phyloP scores from a whole-genome alignment of 2,329 filamentous ascomycete species.

The Cryphonectria carpinicola region DNA sequence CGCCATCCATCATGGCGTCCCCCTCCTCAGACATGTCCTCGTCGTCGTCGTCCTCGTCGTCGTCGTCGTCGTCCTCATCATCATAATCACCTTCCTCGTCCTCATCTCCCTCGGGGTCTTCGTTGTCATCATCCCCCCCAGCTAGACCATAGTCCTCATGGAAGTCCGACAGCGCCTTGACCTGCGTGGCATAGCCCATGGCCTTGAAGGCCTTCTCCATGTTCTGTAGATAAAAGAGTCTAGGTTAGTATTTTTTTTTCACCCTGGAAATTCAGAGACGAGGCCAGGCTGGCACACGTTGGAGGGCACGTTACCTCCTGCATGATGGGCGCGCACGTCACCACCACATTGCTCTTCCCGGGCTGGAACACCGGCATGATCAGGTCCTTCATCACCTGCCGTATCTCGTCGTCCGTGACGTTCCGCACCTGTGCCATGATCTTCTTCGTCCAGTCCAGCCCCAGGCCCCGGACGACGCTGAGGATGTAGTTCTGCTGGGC shows the following conservation, averaged over 20 bases:
- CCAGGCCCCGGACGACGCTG: constrained; percentile 76
- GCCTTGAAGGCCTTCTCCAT: constrained; percentile 74
- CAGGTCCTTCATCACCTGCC: constrained; percentile 71
- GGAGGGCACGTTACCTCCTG: constrained; percentile 67
- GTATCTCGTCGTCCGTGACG: constrained; percentile 78
- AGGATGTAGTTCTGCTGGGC: constrained; percentile 83
- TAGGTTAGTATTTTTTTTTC: not conserved
- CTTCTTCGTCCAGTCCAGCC: constrained; percentile 76
- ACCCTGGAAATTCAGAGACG: no score
- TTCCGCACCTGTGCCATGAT: constrained; percentile 77
- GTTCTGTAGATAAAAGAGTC: constrained; percentile 54
- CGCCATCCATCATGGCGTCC: constrained; percentile 34
- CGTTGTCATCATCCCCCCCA: constrained; percentile 61
- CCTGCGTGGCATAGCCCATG: constrained; percentile 78
- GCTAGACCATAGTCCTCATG: constrained; percentile 88
- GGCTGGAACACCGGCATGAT: constrained; percentile 81
- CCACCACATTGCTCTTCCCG: constrained; percentile 78
- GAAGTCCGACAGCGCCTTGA: constrained; percentile 76
- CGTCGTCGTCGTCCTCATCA: constrained; percentile 55
- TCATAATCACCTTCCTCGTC: constrained; percentile 55
- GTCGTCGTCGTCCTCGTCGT: constrained; percentile 46
- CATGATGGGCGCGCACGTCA: constrained; percentile 87
- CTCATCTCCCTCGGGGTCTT: constrained; percentile 60
- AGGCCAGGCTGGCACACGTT: not conserved
- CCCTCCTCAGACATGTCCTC: constrained; percentile 53